These are phyloP conservation scores for Pelargonium cotyledonis DNA, from an alignment of 441 rosid genomes.

Conservation along the genomic window DNA sequence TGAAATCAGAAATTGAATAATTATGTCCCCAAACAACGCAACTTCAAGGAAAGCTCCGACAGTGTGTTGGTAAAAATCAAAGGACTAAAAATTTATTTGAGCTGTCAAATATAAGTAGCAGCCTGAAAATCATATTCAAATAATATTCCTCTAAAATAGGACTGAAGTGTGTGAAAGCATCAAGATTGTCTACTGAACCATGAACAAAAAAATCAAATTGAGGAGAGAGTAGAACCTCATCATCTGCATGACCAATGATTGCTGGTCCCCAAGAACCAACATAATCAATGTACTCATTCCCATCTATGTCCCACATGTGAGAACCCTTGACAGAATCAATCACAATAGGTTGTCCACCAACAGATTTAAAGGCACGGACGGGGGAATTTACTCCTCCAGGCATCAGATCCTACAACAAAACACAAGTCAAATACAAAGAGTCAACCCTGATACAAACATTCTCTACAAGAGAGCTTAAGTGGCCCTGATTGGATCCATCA, in stretches of 20 bases:
- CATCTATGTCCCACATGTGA: slow-evolving; percentile 94
- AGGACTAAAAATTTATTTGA: not conserved
- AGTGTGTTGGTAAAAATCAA: not conserved
- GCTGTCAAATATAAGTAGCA: not conserved
- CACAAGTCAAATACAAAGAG: slow-evolving; percentile 7
- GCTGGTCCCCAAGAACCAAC: slow-evolving; percentile 98
- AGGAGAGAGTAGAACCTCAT: slow-evolving; percentile 42
- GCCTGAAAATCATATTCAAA: not conserved
- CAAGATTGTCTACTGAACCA: not conserved
- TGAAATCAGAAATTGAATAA: not conserved
- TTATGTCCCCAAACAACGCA: not conserved
- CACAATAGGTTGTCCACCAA: slow-evolving; percentile 85
- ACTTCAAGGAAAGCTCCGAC: too few relatives aligned
- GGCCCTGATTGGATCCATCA: not conserved
- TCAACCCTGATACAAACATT: not conserved
- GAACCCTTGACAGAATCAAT: slow-evolving; percentile 91
- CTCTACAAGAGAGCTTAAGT: not conserved
- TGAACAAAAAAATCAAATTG: not conserved
- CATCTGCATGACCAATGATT: slow-evolving; percentile 96
- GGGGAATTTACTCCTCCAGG: slow-evolving; percentile 98
- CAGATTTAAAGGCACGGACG: slow-evolving; percentile 94
- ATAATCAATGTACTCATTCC: slow-evolving; percentile 81
- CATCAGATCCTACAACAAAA: slow-evolving; percentile 62
- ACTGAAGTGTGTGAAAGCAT: not conserved
- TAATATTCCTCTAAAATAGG: not conserved